Base-by-base conservation (phyloP, 148 eudicot species). In the Heliamphora exappendiculata region DNA sequence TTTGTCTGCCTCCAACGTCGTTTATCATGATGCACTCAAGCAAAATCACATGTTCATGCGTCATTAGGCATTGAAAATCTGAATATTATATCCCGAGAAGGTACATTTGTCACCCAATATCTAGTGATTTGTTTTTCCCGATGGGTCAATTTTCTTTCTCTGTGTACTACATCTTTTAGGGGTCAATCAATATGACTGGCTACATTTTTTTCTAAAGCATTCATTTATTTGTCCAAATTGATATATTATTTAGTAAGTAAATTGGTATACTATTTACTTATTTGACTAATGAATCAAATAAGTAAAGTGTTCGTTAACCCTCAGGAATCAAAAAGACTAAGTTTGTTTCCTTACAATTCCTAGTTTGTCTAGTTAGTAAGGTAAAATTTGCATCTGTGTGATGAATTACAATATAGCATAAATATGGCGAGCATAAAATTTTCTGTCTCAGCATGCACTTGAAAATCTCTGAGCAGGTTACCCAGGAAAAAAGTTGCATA, bases 401-500 rank as follows among this genome's bases (percentile, higher is more conserved):
- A 9, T 37, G 54, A 74, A 74, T 45, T 44, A 41, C 9, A 59
- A 17, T 41, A 29, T 14, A n/a, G 14, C 7, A 11, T 22, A 37
- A 36, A 73, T 36, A 24, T 37, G 53, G 51, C 9, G 16, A 55
- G 36, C 33, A 57, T 20, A 39, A 29, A 19, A 2, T 59, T 74
- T 28, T 42, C 39, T 7, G 2, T 59, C 59, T 26, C 53, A 60
- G 41, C 68, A 74, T 11, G 51, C 45, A 24, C 5, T 16, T 58
- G 41, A 42, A 54, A 60, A 74, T 62, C 50, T 73, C 57, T 37
- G 42, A 57, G 20, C 68, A 28, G 42, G 41, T 31, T n/a, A 73
- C 20, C 3, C 33, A 24, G 22, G 11, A 51, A 14, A 54, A 66
- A 49, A 36, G 17, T 22, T 65, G 63, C 78, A 50, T 50, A 75